These are phyloP conservation scores for Solanum hybrid DNA, from an alignment of 305 asterid genomes.

Conservation along the genomic window DNA sequence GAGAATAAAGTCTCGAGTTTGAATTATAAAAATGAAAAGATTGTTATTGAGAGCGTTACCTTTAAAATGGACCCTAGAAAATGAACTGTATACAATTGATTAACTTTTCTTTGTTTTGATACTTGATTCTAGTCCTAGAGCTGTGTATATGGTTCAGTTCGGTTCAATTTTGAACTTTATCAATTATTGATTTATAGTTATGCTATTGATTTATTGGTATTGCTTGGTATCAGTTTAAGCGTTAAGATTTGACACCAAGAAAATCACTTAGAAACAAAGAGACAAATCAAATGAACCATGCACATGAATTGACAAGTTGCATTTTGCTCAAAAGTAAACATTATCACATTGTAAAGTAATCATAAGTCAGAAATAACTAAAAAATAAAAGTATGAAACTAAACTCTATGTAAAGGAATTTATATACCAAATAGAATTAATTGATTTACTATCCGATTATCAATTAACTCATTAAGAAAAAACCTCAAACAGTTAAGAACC, in stretches of 20 bases:
- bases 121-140: neutral
- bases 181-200: no score
- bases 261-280: neutral
- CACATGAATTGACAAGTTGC: neutral
- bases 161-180: no score
- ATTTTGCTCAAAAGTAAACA: neutral
- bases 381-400: no score
- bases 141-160: neutral
- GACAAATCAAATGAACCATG: no score
- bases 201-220: no score
- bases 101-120: neutral
- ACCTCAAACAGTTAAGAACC: neutral
- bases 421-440: neutral
- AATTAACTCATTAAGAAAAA: no score
- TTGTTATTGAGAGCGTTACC: accelerated
- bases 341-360: neutral
- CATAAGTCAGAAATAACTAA: no score
- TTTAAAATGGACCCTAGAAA: no score
- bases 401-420: no score
- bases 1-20: accelerated
- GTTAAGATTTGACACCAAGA: neutral
- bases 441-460: no score
- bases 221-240: neutral
- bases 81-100: neutral
- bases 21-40: no score